These are phyloP conservation scores for Cicer arietinum DNA, from an alignment of 306 rosid species.

Conservation along the genomic window DNA sequence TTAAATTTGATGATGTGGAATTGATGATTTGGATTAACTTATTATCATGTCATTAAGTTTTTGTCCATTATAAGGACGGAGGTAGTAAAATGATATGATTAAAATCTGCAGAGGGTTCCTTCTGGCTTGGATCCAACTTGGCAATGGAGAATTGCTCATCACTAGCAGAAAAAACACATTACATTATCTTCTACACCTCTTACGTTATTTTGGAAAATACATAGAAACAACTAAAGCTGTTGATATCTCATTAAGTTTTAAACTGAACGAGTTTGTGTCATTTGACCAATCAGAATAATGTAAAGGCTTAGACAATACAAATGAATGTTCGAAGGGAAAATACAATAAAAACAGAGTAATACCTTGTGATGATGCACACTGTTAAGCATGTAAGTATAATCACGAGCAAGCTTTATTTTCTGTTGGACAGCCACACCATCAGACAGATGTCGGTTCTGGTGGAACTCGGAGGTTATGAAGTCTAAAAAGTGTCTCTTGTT, in stretches of 20 bases:
- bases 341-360: slow-evolving; percentile 36
- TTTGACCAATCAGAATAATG: slow-evolving; percentile 21
- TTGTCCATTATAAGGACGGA: no score
- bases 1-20: no score
- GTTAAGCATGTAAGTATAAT: slow-evolving; percentile 74
- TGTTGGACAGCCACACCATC: slow-evolving; percentile 62
- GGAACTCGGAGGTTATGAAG: slow-evolving; percentile 69
- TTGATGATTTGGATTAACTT: no score
- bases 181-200: slow-evolving; percentile 15
- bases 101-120: slow-evolving; percentile 13
- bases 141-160: background rate
- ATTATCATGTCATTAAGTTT: no score
- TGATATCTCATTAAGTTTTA: slow-evolving; percentile 30
- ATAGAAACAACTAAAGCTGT: slow-evolving; percentile 14
- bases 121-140: slow-evolving; percentile 18
- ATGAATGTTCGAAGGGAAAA: slow-evolving; percentile 1
- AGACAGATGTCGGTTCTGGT: slow-evolving; percentile 48
- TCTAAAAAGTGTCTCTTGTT: slow-evolving; percentile 66
- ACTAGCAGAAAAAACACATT: slow-evolving; percentile 6
- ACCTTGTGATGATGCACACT: slow-evolving; percentile 91
- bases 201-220: slow-evolving; percentile 17
- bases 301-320: background rate
- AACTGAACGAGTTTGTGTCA: background rate
- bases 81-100: background rate
- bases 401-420: slow-evolving; percentile 74